Percentiles rank a stretch among this genome's conserved stretches.
Conservation (phyloP, 768 basidiomycete genomes). For the Melanogaster broomeanus region DNA sequence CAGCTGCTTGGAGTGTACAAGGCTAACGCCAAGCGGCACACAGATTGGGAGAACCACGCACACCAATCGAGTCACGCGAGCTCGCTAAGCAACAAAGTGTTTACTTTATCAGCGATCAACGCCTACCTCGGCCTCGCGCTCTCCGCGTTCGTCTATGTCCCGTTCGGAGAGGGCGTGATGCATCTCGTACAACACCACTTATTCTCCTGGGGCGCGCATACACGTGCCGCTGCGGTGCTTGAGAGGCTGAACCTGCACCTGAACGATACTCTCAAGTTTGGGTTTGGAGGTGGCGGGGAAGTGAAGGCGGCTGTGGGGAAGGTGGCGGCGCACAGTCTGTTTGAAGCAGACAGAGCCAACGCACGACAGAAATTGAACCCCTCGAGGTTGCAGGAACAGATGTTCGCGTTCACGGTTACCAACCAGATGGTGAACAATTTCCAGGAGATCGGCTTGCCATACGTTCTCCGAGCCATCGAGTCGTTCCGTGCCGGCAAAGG, state of each 20-base stretch:
- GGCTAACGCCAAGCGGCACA: constrained; percentile 63
- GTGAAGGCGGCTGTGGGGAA: constrained; percentile 12
- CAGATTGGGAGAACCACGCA: constrained; percentile 90
- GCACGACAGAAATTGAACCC: constrained; percentile 65
- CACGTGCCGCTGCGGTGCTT: constrained; percentile 12
- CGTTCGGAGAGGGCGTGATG: constrained; percentile 89
- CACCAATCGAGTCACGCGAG: constrained; percentile 75
- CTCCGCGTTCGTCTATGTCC: constrained; percentile 95
- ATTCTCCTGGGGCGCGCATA: constrained; percentile 20
- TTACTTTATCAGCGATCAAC: constrained; percentile 84
- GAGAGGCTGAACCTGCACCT: constrained; percentile 25
- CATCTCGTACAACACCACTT: constrained; percentile 40
- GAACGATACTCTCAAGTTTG: constrained; percentile 31
- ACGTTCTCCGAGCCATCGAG: constrained; percentile 59
- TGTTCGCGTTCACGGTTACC: constrained; percentile 92
- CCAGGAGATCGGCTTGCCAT: constrained; percentile 81
- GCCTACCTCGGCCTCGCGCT: constrained; percentile 91
- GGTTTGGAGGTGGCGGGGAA: constrained; percentile 18
- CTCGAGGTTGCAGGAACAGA: constrained; percentile 78
- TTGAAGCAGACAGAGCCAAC: constrained; percentile 52
- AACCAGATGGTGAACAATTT: constrained; percentile 82
- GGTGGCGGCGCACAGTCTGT: constrained; percentile 30
- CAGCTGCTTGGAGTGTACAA: constrained; percentile 76
- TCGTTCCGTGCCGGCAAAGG: constrained; percentile 50
- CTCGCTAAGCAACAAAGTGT: constrained; percentile 88